phyloP scores from a whole-genome alignment of 2,329 filamentous ascomycete species.

The Sordariomycetes sp. region DNA sequence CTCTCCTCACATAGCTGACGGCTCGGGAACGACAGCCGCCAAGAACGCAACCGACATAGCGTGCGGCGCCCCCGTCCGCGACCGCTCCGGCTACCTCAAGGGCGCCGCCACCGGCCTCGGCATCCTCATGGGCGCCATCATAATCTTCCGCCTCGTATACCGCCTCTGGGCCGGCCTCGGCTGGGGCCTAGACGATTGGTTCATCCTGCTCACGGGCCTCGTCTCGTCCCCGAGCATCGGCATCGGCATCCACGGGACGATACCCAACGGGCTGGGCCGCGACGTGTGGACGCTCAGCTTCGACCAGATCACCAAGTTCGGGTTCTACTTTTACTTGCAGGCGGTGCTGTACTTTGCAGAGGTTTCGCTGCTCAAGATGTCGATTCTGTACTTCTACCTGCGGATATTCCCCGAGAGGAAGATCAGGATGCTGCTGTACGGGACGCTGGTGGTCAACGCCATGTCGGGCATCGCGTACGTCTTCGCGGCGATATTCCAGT shows the following conservation, averaged over 20 bases:
- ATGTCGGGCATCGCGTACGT: constrained; percentile 22
- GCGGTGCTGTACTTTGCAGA: constrained; percentile 26
- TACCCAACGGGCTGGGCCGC: constrained; percentile 23
- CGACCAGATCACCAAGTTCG: constrained; percentile 23
- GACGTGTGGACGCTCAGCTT: constrained; percentile 31
- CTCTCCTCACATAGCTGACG: background rate
- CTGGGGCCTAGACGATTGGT: constrained; percentile 18
- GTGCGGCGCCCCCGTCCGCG: constrained; percentile 12
- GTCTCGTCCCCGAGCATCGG: constrained; percentile 14
- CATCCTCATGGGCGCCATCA: constrained; percentile 19
- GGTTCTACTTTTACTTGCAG: constrained; percentile 23
- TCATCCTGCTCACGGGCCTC: constrained; percentile 14
- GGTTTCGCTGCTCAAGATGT: constrained; percentile 28
- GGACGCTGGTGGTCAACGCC: constrained; percentile 19
- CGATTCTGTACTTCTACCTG: constrained; percentile 35
- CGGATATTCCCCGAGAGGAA: constrained; percentile 28
- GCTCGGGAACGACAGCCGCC: constrained; percentile 5
- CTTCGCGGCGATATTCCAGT: constrained; percentile 28
- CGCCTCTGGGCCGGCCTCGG: constrained; percentile 18
- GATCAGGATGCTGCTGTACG: constrained; percentile 22
- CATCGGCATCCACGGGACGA: constrained; percentile 15
- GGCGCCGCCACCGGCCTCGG: constrained; percentile 16
- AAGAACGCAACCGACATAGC: constrained; percentile 13
- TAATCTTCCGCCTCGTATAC: constrained; percentile 22
- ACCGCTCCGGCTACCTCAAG: constrained; percentile 18